Evolutionary conservation across 1,139 yeast species (phyloP), one percentile per base, ranked within the genome.

Genomic region (Debaryomyces sp.): DNA sequence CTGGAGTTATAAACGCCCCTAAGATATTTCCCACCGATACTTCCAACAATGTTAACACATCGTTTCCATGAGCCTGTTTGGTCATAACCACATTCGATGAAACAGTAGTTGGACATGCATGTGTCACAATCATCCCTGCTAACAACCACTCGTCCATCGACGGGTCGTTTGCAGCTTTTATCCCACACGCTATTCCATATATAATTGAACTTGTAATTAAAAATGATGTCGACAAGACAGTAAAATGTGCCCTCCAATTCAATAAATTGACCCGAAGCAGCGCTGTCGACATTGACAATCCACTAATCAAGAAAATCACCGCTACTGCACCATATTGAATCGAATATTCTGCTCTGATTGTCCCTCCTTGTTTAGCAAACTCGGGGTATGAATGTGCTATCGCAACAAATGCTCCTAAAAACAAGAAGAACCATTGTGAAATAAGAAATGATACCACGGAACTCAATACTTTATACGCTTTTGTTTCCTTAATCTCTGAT

Each of bases 11-110:
- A 58, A 90, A 90, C 0, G 96, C 95, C 4, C 97, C 97, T 36
- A 89, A 62, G 43, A 90, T 63, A 61, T 91, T 90, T 2, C 96
- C 97, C 40, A 90, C 78, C 50, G 89, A 83, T 18, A 90, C 96
- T 62, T 89, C 96, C 65, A 95, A 86, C 12, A 89, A 71, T 21
- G 96, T 86, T 48, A 90, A 70, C 23, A 88, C 71, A 53, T 84
- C 92, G 64, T 89, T 89, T 6, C 96, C 96, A 57, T 85, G 84
- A 0, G 96, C 92, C 49, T 77, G 78, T 47, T 80, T 80, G n/a
- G 97, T 90, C 96, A 90, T 89, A 24, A 90, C 92, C 43, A 90
- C 96, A 63, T 90, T 90, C 4, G 92, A 90, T 0, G 94, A 84
- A 17, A 90, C 96, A 0, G 97, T 90, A 12, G 97, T 91, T 35